Percentiles rank a stretch among this genome's conserved stretches.
These are phyloP conservation scores for Graphilbum sp. DNA, from an alignment of 2,329 filamentous ascomycete genomes.

Conservation along the genomic window DNA sequence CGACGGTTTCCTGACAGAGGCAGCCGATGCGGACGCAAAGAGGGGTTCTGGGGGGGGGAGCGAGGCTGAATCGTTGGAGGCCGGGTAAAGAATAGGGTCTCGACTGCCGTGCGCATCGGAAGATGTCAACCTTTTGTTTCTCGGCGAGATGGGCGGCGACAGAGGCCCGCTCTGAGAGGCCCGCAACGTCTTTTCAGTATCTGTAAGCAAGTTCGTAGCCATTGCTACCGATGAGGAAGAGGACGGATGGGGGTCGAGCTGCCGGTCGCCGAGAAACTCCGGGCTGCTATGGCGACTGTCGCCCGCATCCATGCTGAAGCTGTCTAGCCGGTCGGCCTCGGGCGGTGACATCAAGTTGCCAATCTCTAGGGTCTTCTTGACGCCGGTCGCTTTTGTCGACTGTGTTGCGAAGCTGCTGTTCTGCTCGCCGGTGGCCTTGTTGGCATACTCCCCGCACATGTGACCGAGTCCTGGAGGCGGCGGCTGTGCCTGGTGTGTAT, in stretches of 20 bases:
- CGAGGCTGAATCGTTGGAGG: constrained; percentile 20
- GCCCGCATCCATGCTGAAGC: constrained; percentile 23
- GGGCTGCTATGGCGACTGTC: constrained; percentile 1
- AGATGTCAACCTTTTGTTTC: constrained; percentile 16
- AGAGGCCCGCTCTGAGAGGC: constrained; percentile 24
- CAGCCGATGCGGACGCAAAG: constrained; percentile 25
- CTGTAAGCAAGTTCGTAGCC: constrained; percentile 8
- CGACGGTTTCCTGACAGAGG: constrained; percentile 24
- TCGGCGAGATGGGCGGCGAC: constrained; percentile 43
- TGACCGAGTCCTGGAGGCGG: too few species aligned
- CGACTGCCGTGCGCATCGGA: constrained; percentile 14
- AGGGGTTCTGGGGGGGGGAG: constrained; percentile 31
- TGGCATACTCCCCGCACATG: too few species aligned
- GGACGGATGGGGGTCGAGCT: background rate
- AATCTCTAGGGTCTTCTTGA: constrained; percentile 29
- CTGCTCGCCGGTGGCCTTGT: too few species aligned
- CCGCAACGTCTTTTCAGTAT: background rate
- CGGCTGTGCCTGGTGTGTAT: background rate
- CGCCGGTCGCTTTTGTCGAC: background rate
- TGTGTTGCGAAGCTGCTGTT: background rate
- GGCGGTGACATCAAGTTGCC: constrained; percentile 47
- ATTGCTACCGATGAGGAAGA: background rate
- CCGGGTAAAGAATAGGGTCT: constrained; percentile 43
- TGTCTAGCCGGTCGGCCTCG: constrained; percentile 35
- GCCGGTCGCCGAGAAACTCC: background rate